Evolutionary conservation across 202 grass and related monocot species (phyloP).

Genomic region (Zoysia matrella): DNA sequence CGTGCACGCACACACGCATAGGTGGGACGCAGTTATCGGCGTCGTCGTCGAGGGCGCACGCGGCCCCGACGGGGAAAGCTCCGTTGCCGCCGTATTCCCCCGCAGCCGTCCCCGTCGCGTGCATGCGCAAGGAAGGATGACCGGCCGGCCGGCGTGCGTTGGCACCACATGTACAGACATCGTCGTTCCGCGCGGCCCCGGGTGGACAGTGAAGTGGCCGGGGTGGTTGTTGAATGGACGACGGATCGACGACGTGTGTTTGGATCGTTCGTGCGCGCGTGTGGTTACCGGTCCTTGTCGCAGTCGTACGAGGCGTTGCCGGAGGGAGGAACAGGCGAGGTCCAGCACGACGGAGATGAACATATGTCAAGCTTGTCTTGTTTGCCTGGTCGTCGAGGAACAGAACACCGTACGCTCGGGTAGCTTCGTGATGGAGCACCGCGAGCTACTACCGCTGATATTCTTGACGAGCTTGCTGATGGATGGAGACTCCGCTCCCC

Average conservation of each 20-base stretch:
- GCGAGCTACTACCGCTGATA: too few species aligned
- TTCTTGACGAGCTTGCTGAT: too few species aligned
- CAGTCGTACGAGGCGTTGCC: not conserved
- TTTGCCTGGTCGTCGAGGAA: constrained; percentile 4
- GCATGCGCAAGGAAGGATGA: constrained; percentile 5
- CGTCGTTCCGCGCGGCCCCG: not conserved
- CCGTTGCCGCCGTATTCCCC: constrained; percentile 31
- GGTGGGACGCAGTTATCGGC: constrained; percentile 17
- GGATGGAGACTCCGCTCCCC: too few species aligned
- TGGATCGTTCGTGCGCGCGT: not conserved
- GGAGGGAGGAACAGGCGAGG: not conserved
- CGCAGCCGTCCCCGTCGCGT: constrained; percentile 35
- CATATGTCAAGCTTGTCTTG: constrained; percentile 20
- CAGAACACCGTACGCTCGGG: not conserved
- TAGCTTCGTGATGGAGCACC: too few species aligned
- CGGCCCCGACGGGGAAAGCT: constrained; percentile 46
- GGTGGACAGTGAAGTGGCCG: constrained; percentile 10
- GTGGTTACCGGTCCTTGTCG: constrained; percentile 24
- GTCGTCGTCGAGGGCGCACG: constrained; percentile 41
- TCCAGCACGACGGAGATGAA: not conserved
- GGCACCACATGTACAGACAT: not conserved
- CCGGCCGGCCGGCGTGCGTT: not conserved
- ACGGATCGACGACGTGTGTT: too few species aligned
- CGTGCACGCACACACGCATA: not conserved
- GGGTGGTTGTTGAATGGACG: not conserved